Percentiles rank a stretch among this genome's conserved stretches.
phyloP scores from a whole-genome alignment of 345 rosid species.

The Acer yangbiense region DNA sequence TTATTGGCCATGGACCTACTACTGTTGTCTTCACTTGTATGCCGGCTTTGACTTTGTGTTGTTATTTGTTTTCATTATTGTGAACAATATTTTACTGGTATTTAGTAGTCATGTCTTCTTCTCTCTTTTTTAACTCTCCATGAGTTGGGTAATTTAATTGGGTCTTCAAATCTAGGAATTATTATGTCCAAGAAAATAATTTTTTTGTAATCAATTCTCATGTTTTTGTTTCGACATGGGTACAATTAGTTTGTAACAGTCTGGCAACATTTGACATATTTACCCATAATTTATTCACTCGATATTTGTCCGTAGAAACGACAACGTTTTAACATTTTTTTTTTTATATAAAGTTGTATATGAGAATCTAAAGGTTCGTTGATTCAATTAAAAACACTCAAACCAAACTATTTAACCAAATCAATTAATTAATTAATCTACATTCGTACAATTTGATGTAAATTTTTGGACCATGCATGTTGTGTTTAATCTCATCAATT shows the following conservation, averaged over 20 bases:
- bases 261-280: background rate
- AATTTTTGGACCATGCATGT: too few relatives aligned
- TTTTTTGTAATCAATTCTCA: conserved; percentile 1
- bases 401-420: background rate
- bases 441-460: too few relatives aligned
- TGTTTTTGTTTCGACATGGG: background rate
- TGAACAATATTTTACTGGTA: background rate
- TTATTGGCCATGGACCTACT: background rate
- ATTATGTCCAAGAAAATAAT: conserved; percentile 1
- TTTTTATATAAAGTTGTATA: too few relatives aligned
- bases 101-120: background rate
- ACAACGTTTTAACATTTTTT: too few relatives aligned
- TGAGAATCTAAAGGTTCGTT: too few relatives aligned
- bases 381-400: too few relatives aligned
- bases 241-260: background rate
- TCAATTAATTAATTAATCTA: background rate
- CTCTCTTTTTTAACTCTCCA: too few relatives aligned
- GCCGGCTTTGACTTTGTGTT: background rate
- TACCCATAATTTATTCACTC: background rate
- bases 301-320: background rate
- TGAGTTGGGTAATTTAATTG: background rate
- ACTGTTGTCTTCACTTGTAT: background rate
- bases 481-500: too few relatives aligned
- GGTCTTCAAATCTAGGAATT: background rate
- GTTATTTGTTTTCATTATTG: background rate